Evolutionary conservation across 2,329 filamentous ascomycete genomes (phyloP).

Genomic region (Cercospora brassicicola): DNA sequence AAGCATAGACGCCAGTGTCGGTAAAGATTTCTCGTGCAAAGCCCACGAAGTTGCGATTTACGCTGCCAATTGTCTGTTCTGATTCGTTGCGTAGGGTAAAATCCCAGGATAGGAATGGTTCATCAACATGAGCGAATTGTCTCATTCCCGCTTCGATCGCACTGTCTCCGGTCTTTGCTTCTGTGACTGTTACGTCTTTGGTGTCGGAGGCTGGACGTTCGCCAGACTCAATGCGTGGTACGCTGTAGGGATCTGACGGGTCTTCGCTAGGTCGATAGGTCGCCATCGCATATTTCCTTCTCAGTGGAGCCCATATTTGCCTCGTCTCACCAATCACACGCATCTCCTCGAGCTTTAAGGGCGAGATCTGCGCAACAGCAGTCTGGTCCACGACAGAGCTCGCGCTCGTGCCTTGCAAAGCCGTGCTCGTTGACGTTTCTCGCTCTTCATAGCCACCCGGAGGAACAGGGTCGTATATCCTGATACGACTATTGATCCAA

Average conservation of each 20-base stretch:
- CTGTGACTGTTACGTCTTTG: slow-evolving; percentile 50
- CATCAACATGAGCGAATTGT: slow-evolving; percentile 64
- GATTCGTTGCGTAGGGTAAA: slow-evolving; percentile 59
- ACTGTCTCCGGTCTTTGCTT: slow-evolving; percentile 45
- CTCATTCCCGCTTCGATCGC: slow-evolving; percentile 50
- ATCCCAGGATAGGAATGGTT: slow-evolving; percentile 65
- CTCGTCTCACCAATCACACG: slow-evolving; percentile 64
- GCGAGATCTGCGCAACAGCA: slow-evolving; percentile 53
- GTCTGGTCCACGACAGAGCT: slow-evolving; percentile 47
- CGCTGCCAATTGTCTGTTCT: slow-evolving; percentile 56
- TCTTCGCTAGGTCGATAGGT: slow-evolving; percentile 50
- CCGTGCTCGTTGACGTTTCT: slow-evolving; percentile 36
- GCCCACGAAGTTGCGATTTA: slow-evolving; percentile 64
- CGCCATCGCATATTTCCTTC: slow-evolving; percentile 66
- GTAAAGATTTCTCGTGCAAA: slow-evolving; percentile 66
- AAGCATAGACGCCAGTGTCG: slow-evolving; percentile 64
- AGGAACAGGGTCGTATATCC: slow-evolving; percentile 56
- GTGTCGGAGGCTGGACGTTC: slow-evolving; percentile 47
- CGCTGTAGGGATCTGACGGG: slow-evolving; percentile 40
- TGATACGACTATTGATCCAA: slow-evolving; percentile 62
- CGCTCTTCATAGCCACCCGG: slow-evolving; percentile 39
- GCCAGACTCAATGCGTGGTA: slow-evolving; percentile 39
- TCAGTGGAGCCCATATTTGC: slow-evolving; percentile 62
- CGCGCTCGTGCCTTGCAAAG: slow-evolving; percentile 48
- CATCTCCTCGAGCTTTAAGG: slow-evolving; percentile 58